Conservation (phyloP, 192 early-diverging fungal species). For the Coemansia sp. region DNA sequence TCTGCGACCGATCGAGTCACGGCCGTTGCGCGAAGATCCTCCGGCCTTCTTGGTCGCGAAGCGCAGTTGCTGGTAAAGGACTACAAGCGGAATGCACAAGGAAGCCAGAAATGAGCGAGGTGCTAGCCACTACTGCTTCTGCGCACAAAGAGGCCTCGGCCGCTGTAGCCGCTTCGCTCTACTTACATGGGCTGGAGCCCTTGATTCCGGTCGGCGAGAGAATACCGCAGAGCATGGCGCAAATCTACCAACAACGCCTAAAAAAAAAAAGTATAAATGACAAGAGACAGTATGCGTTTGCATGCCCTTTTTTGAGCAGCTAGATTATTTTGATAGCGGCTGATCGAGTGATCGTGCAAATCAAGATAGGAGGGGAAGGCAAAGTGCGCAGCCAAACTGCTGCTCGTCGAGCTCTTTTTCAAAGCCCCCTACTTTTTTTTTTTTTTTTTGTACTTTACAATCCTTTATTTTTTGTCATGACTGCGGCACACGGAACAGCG, state of each 20-base stretch:
- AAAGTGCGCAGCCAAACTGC: background rate
- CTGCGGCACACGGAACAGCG: background rate
- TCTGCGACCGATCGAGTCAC: constrained; percentile 78
- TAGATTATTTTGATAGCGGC: background rate
- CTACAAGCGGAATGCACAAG: constrained; percentile 5
- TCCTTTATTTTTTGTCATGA: too few species aligned
- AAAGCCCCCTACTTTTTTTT: too few species aligned
- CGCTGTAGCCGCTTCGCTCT: too few species aligned
- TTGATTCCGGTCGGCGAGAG: background rate
- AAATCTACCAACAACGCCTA: background rate
- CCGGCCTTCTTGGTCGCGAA: constrained; percentile 79
- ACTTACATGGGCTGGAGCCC: constrained; percentile 2
- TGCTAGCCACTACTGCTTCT: too few species aligned
- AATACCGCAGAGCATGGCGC: background rate
- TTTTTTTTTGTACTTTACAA: background rate
- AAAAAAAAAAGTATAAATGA: background rate
- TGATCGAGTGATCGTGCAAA: background rate
- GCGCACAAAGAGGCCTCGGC: too few species aligned
- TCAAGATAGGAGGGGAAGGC: background rate
- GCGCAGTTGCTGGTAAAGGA: constrained; percentile 61
- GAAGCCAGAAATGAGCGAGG: too few species aligned
- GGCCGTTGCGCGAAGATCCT: constrained; percentile 77
- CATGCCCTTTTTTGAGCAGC: too few species aligned
- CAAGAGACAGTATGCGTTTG: too few species aligned
- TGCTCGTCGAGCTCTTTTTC: too few species aligned